Evolutionary conservation across 2,329 filamentous ascomycete species (phyloP).

Genomic region (Pestalotiopsis sp.): DNA sequence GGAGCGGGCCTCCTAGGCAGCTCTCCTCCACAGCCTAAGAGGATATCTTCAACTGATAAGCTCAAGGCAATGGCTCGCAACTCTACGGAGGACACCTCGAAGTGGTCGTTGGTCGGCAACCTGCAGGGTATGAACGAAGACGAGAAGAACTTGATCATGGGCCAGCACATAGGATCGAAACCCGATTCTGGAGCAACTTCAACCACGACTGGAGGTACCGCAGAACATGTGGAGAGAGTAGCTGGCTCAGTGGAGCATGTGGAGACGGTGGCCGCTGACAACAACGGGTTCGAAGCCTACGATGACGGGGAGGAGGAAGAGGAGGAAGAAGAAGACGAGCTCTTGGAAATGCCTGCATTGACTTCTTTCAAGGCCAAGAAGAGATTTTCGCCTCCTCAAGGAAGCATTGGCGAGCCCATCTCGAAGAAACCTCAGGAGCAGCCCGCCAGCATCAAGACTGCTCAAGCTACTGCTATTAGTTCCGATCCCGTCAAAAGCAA

Average conservation of each 20-base stretch:
- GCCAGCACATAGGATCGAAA: conserved; percentile 16
- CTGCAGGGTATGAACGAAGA: conserved; percentile 27
- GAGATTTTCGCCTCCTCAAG: conserved; percentile 23
- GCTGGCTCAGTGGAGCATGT: background rate
- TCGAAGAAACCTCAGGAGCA: conserved; percentile 11
- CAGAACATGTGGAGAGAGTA: background rate
- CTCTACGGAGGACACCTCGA: conserved; percentile 50
- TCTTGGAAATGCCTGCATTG: conserved; percentile 27
- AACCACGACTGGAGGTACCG: conserved; percentile 3
- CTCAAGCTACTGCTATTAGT: background rate
- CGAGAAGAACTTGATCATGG: conserved; percentile 31
- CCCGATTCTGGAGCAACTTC: conserved; percentile 11
- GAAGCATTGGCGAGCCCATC: background rate
- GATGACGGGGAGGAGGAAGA: background rate
- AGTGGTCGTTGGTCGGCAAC: conserved; percentile 49
- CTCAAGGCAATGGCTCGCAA: conserved; percentile 51
- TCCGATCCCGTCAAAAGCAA: background rate
- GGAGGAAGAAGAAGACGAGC: conserved; percentile 16
- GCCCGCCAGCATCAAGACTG: conserved; percentile 7
- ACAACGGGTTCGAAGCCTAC: conserved; percentile 10
- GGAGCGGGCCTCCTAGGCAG: conserved; percentile 28
- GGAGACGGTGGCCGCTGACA: conserved; percentile 14
- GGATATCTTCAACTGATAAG: conserved; percentile 56
- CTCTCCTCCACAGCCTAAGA: conserved; percentile 44
- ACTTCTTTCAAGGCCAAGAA: conserved; percentile 28